A percentile compares a stretch with the other conserved stretches of the same genome.
These are phyloP conservation scores for Collybiopsis confluens DNA, from an alignment of 768 basidiomycete genomes.

Conservation along the genomic window DNA sequence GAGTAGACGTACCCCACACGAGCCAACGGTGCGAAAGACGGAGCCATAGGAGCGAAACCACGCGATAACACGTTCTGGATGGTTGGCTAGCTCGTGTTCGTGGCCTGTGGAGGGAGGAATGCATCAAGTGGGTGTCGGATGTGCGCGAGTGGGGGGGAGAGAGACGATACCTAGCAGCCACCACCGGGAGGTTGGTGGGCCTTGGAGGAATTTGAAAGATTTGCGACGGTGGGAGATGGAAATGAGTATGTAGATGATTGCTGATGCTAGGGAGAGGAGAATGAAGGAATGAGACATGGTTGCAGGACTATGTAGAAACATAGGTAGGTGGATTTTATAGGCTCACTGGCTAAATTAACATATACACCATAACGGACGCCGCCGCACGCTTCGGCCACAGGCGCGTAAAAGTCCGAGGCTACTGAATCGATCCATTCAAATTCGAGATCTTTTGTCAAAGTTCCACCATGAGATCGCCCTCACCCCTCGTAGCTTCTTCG, in stretches of 20 bases:
- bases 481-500: not conserved
- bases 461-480: too few relatives aligned
- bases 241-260: not conserved
- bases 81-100: conserved; percentile 8
- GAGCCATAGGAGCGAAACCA: conserved; percentile 5
- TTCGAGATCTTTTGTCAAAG: not conserved
- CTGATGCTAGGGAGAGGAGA: not conserved
- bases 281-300: not conserved
- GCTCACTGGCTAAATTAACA: too few relatives aligned
- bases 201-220: not conserved
- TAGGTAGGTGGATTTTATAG: too few relatives aligned
- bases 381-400: too few relatives aligned
- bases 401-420: too few relatives aligned
- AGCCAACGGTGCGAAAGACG: conserved; percentile 3
- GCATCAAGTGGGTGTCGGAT: too few relatives aligned
- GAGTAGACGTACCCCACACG: conserved; percentile 3
- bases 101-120: not conserved
- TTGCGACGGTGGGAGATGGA: not conserved
- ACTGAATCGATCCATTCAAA: not conserved
- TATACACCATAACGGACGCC: too few relatives aligned
- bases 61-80: not conserved
- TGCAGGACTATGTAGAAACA: too few relatives aligned
- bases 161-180: not conserved
- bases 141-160: too few relatives aligned
- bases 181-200: not conserved